Conservation (phyloP, 208 protist species). For the Naegleria lovaniensis region DNA sequence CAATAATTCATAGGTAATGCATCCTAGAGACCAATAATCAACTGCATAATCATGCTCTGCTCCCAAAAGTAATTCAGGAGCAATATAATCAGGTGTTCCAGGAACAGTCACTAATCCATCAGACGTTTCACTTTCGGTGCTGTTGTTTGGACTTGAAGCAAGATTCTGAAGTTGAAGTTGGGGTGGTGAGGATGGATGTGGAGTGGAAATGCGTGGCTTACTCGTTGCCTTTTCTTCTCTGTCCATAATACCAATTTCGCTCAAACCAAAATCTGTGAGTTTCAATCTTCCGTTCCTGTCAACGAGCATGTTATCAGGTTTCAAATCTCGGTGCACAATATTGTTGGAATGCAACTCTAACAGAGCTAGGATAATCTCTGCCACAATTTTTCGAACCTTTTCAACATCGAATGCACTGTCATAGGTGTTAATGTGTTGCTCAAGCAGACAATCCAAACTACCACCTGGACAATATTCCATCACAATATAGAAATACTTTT, state of each 20-base stretch:
- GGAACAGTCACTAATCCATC: background rate
- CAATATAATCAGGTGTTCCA: conserved; percentile 77
- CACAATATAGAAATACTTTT: conserved; percentile 77
- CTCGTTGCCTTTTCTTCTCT: background rate
- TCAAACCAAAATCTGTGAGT: conserved; percentile 92
- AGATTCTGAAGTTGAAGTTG: background rate
- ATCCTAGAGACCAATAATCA: conserved; percentile 18
- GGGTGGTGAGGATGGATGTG: background rate
- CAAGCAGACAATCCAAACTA: conserved; percentile 78
- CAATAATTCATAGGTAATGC: conserved; percentile 48
- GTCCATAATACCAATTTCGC: conserved; percentile 47
- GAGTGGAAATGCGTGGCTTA: background rate
- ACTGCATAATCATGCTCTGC: conserved; percentile 16
- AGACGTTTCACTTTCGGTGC: background rate
- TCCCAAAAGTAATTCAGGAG: conserved; percentile 55
- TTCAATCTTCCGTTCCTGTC: conserved; percentile 89
- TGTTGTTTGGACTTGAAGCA: background rate
- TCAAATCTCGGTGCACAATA: background rate
- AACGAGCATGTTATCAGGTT: conserved; percentile 57
- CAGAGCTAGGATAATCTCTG: conserved; percentile 33
- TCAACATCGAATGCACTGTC: conserved; percentile 39
- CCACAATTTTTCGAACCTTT: conserved; percentile 75
- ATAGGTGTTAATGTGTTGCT: conserved; percentile 65
- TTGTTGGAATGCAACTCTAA: background rate
- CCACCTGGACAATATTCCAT: conserved; percentile 87